These are phyloP conservation scores for Cunninghamia lanceolata DNA, from an alignment of 75 land plant species.

Conservation along the genomic window DNA sequence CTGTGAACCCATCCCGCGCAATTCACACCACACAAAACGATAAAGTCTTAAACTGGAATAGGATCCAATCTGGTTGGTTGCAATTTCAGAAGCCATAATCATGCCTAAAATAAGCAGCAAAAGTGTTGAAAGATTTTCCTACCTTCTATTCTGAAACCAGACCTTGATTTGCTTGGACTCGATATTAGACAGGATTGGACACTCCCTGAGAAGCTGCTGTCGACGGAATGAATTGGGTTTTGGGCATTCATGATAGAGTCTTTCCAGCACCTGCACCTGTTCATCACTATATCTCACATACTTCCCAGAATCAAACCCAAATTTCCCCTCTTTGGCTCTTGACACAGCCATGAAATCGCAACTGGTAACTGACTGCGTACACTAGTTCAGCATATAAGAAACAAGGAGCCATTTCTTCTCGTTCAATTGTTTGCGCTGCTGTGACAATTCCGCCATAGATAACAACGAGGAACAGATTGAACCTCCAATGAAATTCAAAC, in stretches of 20 bases:
- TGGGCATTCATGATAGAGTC: slow-evolving; percentile 88
- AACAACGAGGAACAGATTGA: not conserved
- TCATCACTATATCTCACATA: slow-evolving; percentile 92
- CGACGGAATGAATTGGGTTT: slow-evolving; percentile 87
- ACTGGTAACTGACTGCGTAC: not conserved
- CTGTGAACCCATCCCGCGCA: slow-evolving; percentile 13
- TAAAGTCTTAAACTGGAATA: slow-evolving; percentile 1
- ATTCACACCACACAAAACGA: not conserved
- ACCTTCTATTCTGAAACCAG: slow-evolving; percentile 98
- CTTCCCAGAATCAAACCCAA: slow-evolving; percentile 58
- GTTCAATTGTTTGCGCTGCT: not conserved
- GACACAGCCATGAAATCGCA: not conserved
- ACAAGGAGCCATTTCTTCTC: not conserved
- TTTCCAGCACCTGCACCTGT: slow-evolving; percentile 93
- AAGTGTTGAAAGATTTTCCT: slow-evolving; percentile 2
- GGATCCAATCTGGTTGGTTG: not conserved
- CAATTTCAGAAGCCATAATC: not conserved
- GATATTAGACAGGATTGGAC: slow-evolving; percentile 86
- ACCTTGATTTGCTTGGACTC: slow-evolving; percentile 99
- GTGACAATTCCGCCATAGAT: not conserved
- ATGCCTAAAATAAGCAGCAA: not conserved
- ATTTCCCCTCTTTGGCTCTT: slow-evolving; percentile 9
- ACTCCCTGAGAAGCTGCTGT: slow-evolving; percentile 90
- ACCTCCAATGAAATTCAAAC: not conserved
- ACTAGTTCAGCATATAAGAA: not conserved